phyloP scores from a whole-genome alignment of 106 monocot genomes.

The Amphibolis antarctica region DNA sequence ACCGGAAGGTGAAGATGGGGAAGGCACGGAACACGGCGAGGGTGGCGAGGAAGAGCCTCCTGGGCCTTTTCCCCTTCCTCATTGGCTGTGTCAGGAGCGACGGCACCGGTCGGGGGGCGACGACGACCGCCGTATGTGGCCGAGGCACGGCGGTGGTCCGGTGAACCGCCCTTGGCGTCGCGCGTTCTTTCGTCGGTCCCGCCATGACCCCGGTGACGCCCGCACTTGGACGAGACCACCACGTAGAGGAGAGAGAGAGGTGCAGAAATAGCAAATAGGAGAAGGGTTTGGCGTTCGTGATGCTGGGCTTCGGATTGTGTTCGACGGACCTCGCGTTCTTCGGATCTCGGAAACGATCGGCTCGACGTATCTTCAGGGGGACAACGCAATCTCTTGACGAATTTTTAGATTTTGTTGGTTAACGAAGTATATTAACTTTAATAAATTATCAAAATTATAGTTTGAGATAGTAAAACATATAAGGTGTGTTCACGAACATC shows the following conservation, averaged over 20 bases:
- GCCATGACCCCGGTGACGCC: not conserved
- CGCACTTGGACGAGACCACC: too few species aligned
- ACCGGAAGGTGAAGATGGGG: slow-evolving; percentile 10
- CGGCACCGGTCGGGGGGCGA: not conserved
- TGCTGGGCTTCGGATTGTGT: not conserved
- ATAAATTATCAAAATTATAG: too few species aligned
- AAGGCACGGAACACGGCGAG: slow-evolving; percentile 3
- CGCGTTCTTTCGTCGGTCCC: not conserved
- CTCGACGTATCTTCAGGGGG: not conserved
- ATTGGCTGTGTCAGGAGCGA: not conserved
- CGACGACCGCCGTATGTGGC: too few species aligned
- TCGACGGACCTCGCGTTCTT: not conserved
- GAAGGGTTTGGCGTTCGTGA: not conserved
- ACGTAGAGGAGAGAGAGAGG: not conserved
- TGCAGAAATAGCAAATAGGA: not conserved
- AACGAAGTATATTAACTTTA: too few species aligned
- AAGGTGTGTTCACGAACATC: too few species aligned
- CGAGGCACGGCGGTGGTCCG: too few species aligned
- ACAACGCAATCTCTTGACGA: not conserved
- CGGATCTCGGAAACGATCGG: not conserved
- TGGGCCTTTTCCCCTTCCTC: slow-evolving; percentile 1
- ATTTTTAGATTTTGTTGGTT: too few species aligned
- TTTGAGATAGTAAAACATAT: too few species aligned
- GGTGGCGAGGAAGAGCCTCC: slow-evolving; percentile 1
- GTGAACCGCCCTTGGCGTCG: not conserved